Conservation (phyloP, 495 filamentous ascomycete species). For the Endocarpon pusillum region DNA sequence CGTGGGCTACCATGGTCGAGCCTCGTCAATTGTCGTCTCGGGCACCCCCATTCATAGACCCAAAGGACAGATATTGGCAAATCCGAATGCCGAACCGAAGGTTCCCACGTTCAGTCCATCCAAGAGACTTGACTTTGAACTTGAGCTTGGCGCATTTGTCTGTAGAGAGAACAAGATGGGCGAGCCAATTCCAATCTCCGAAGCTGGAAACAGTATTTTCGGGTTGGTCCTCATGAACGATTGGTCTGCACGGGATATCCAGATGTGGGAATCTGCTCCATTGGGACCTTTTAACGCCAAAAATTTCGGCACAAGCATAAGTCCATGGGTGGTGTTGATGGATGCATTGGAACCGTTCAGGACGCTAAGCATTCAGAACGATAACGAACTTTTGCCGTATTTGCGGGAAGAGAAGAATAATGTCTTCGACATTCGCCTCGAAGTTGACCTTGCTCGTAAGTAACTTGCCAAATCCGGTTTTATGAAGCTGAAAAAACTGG, state of each 20-base stretch:
- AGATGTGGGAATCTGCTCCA: constrained; percentile 79
- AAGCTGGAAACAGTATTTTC: constrained; percentile 67
- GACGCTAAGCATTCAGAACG: constrained; percentile 42
- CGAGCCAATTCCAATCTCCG: constrained; percentile 37
- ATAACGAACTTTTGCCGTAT: constrained; percentile 48
- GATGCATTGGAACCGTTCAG: constrained; percentile 67
- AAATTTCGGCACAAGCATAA: constrained; percentile 84
- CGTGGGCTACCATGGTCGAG: constrained; percentile 74
- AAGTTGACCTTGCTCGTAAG: constrained; percentile 54
- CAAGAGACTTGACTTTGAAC: constrained; percentile 63
- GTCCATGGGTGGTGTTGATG: constrained; percentile 72
- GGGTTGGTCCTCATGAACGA: constrained; percentile 86
- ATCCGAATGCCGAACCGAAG: constrained; percentile 44
- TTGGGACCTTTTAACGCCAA: constrained; percentile 46
- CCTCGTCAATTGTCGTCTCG: constrained; percentile 61
- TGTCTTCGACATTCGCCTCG: constrained; percentile 58
- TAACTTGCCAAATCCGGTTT: constrained; percentile 1
- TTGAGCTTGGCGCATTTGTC: constrained; percentile 77
- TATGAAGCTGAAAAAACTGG: background rate
- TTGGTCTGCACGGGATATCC: constrained; percentile 85
- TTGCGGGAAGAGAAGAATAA: constrained; percentile 46
- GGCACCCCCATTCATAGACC: constrained; percentile 63
- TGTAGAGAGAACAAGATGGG: constrained; percentile 50
- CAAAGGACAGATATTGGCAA: constrained; percentile 60
- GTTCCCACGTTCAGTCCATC: constrained; percentile 44